Evolutionary conservation across 2,329 filamentous ascomycete genomes (phyloP).

Genomic region (Penicillium frequentans): DNA sequence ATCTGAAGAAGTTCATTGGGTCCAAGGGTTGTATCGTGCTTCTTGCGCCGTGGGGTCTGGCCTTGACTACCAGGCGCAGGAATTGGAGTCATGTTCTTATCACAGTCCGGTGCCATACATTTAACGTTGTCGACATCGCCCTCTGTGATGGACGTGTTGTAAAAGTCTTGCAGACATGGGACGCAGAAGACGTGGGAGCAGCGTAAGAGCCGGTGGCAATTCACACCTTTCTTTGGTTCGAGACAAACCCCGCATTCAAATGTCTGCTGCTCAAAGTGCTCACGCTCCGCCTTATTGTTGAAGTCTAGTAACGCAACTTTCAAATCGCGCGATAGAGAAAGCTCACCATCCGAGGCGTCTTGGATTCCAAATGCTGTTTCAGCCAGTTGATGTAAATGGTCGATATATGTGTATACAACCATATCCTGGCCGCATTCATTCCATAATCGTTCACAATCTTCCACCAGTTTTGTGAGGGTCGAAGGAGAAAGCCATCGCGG

Average conservation of each 20-base stretch:
- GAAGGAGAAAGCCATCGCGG: constrained; percentile 54
- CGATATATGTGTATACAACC: constrained; percentile 61
- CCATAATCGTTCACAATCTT: constrained; percentile 55
- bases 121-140: constrained; percentile 77
- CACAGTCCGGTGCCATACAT: constrained; percentile 78
- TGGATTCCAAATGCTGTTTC: constrained; percentile 56
- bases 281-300: constrained; percentile 70
- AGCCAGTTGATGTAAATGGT: constrained; percentile 59
- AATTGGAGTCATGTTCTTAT: constrained; percentile 55
- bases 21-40: constrained; percentile 67
- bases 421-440: constrained; percentile 59
- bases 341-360: constrained; percentile 37
- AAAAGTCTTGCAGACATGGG: constrained; percentile 85
- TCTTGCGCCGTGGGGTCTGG: constrained; percentile 51
- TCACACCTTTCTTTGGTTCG: constrained; percentile 84
- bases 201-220: constrained; percentile 76
- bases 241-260: constrained; percentile 88
- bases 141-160: constrained; percentile 81
- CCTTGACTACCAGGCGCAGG: constrained; percentile 14
- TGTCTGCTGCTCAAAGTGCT: constrained; percentile 77
- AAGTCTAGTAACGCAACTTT: constrained; percentile 76
- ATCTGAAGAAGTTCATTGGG: constrained; percentile 83
- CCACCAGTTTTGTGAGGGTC: constrained; percentile 46
- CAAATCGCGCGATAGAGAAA: constrained; percentile 50
- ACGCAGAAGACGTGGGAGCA: constrained; percentile 92